phyloP scores from a whole-genome alignment of 1,284 basidiomycete genomes.

The Garcileccinum viscosum region DNA sequence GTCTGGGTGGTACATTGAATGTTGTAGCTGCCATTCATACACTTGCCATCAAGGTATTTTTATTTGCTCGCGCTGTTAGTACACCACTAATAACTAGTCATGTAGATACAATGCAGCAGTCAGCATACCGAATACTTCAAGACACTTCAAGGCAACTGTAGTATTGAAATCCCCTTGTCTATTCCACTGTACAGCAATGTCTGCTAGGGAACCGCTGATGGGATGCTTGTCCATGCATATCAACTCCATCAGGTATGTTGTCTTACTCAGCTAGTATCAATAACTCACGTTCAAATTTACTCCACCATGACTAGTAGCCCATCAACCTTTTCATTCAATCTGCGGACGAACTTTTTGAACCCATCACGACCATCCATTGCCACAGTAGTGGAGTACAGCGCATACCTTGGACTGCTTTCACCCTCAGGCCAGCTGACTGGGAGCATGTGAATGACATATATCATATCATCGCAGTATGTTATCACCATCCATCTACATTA shows the following conservation, averaged over 20 bases:
- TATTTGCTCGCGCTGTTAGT: too few relatives aligned
- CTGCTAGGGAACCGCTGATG: neutral
- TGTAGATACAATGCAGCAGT: neutral
- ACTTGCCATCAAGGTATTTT: neutral
- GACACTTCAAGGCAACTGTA: neutral
- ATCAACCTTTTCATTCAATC: neutral
- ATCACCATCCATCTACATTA: neutral
- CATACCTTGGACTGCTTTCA: neutral
- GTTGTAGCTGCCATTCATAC: neutral
- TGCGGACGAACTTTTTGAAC: neutral
- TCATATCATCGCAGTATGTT: neutral
- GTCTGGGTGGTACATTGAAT: neutral
- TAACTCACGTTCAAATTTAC: neutral
- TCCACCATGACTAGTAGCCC: neutral
- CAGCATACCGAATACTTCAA: neutral
- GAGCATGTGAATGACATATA: neutral
- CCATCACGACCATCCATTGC: neutral
- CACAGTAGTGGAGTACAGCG: neutral
- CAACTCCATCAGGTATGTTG: neutral
- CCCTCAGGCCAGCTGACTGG: neutral
- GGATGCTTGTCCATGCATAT: neutral
- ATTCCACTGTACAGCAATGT: neutral
- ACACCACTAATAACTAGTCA: too few relatives aligned
- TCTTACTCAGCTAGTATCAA: neutral
- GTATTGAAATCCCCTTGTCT: neutral